Percentiles rank a stretch among this genome's conserved stretches.
phyloP scores from a whole-genome alignment of 1,284 basidiomycete species.

The Sphaerobolus stellatus region DNA sequence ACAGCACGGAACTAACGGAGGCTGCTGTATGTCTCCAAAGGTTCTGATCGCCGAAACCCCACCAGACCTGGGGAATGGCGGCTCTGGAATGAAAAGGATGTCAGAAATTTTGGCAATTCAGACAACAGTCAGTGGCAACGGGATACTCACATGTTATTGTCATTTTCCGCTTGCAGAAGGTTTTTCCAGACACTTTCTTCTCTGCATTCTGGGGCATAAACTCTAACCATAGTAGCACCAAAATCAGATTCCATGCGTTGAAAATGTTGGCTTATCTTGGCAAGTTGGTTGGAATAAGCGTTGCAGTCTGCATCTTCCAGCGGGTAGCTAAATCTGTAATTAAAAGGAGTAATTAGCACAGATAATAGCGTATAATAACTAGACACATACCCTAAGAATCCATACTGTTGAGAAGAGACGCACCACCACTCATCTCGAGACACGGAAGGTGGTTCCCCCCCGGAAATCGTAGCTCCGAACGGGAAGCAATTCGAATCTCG shows the following conservation, averaged over 20 bases:
- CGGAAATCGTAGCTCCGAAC: too few species aligned
- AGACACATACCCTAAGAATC: too few species aligned
- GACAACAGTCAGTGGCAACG: background rate
- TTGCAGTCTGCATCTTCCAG: slow-evolving; percentile 5
- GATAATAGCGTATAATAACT: background rate
- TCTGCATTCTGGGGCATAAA: slow-evolving; percentile 12
- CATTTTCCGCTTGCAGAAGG: background rate
- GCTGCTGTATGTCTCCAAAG: slow-evolving; percentile 1
- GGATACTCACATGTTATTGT: slow-evolving; percentile 6
- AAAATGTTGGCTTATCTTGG: slow-evolving; percentile 9
- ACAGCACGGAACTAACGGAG: background rate
- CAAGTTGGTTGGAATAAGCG: background rate
- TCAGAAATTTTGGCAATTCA: background rate
- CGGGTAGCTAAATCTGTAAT: slow-evolving; percentile 8
- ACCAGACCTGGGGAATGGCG: slow-evolving; percentile 7
- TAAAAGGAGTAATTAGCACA: background rate
- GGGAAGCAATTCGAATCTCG: too few species aligned
- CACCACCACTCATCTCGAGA: too few species aligned
- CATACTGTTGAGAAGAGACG: too few species aligned
- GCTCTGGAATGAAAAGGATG: background rate
- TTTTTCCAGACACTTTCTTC: slow-evolving; percentile 4
- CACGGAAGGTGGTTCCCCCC: too few species aligned
- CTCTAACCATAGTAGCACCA: slow-evolving; percentile 11
- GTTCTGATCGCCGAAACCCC: slow-evolving; percentile 9
- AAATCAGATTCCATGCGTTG: slow-evolving; percentile 6